A percentile compares a stretch with the other conserved stretches of the same genome.
Conservation (phyloP, 495 filamentous ascomycete species). For the Aspergillus leporis region DNA sequence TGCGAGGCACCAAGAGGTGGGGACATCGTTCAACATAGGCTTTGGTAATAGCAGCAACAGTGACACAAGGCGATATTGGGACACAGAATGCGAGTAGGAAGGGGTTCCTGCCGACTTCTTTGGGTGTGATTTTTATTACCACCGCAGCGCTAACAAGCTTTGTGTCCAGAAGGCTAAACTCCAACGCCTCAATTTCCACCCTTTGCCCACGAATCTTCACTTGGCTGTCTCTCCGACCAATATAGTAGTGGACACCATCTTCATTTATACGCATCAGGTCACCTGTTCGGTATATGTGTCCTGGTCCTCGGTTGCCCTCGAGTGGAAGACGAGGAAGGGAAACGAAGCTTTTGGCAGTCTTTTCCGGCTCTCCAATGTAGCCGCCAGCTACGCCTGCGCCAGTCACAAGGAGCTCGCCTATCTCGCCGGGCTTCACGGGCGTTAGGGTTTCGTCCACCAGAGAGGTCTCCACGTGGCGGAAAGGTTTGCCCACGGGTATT, state of each 20-base stretch:
- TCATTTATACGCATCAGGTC: conserved; percentile 1
- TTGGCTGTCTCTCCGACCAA: conserved; percentile 11
- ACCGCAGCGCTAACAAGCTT: background rate
- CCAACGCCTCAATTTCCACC: conserved; percentile 7
- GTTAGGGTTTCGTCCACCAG: conserved; percentile 4
- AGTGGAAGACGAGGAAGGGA: background rate
- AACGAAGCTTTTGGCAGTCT: background rate
- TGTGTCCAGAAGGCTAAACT: background rate
- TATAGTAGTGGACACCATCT: background rate
- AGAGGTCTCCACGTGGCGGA: background rate
- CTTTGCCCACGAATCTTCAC: conserved; percentile 10
- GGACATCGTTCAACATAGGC: background rate
- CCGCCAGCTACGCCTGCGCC: background rate
- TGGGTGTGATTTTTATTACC: background rate
- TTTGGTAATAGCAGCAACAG: background rate
- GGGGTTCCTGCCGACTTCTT: background rate
- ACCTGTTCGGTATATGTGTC: conserved; percentile 10
- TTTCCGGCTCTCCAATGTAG: conserved; percentile 2
- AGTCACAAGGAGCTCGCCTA: background rate
- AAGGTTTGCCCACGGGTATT: conserved; percentile 6
- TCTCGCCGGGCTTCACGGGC: background rate
- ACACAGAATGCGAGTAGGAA: background rate
- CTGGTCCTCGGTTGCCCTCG: too few species aligned
- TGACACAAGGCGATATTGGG: background rate
- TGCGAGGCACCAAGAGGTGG: conserved; percentile 2